Conservation (phyloP, 139 green algal genomes). For the Chlamydomonas incerta region DNA sequence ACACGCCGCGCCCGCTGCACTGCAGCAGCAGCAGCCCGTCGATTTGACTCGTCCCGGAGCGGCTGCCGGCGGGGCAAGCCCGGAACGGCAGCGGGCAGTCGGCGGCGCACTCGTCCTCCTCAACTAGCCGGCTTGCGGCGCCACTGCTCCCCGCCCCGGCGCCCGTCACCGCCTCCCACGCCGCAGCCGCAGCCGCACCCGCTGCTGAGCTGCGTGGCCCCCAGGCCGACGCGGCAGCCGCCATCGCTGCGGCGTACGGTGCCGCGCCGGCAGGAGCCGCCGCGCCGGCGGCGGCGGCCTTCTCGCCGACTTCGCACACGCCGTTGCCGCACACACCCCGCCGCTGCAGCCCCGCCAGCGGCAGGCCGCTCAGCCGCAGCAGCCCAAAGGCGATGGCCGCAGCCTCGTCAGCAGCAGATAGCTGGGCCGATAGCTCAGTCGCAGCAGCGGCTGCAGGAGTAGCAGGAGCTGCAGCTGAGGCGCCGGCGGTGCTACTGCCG, state of each 20-base stretch:
- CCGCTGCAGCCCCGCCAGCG: slow-evolving; percentile 38
- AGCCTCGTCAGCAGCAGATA: too few relatives aligned
- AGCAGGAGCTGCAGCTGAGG: too few relatives aligned
- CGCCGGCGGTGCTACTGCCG: too few relatives aligned
- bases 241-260: neutral
- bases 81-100: slow-evolving; percentile 45
- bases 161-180: too few relatives aligned
- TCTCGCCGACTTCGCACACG: slow-evolving; percentile 69
- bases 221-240: neutral
- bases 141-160: neutral
- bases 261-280: too few relatives aligned
- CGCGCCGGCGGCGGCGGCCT: neutral
- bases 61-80: slow-evolving; percentile 28
- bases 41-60: neutral
- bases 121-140: neutral
- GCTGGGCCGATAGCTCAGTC: too few relatives aligned
- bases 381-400: neutral
- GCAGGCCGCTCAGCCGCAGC: neutral
- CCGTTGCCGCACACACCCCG: slow-evolving; percentile 66
- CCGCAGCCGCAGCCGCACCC: too few relatives aligned
- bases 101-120: slow-evolving; percentile 1
- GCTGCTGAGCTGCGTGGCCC: too few relatives aligned
- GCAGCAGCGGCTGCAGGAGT: too few relatives aligned
- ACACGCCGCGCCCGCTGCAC: slow-evolving; percentile 56
- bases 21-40: neutral